phyloP scores from a whole-genome alignment of 1,139 yeast species.

The Hemisphaericaspora xylanilytica region DNA sequence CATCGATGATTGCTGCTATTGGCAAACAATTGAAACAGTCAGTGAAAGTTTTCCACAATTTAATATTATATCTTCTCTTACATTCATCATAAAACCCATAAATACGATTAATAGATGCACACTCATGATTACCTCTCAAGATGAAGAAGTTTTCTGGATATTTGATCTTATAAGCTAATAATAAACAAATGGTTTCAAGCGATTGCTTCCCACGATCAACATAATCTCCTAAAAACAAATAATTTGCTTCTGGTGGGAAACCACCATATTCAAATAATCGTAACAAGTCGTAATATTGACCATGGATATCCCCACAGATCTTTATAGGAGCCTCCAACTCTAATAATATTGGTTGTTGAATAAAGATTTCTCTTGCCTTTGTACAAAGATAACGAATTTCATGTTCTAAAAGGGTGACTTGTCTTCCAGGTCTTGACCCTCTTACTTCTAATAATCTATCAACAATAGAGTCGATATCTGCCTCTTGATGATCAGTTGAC shows the following conservation, averaged over 20 bases:
- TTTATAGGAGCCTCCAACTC: conserved; percentile 98
- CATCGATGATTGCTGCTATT: conserved; percentile 96
- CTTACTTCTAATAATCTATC: conserved; percentile 96
- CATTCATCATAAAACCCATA: conserved; percentile 98
- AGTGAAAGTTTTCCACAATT: conserved; percentile 96
- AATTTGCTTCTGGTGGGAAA: conserved; percentile 98
- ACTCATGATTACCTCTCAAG: conserved; percentile 94
- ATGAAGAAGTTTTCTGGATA: conserved; percentile 97
- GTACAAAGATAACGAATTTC: conserved; percentile 96
- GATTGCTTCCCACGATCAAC: conserved; percentile 99
- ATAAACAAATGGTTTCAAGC: conserved; percentile 86
- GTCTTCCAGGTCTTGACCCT: conserved; percentile 98
- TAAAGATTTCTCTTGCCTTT: conserved; percentile 95
- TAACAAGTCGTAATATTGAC: conserved; percentile 92
- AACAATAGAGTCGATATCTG: conserved; percentile 94
- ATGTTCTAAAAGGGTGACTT: conserved; percentile 87
- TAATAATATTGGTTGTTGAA: conserved; percentile 92
- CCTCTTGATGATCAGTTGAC: conserved; percentile 68
- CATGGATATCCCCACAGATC: conserved; percentile 93
- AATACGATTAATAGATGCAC: conserved; percentile 95
- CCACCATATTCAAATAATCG: conserved; percentile 97
- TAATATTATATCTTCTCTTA: conserved; percentile 93
- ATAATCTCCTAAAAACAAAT: conserved; percentile 91
- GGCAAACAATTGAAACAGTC: conserved; percentile 98
- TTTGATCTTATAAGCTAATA: conserved; percentile 93